Base-by-base conservation (phyloP, 192 early-diverging fungal species). In the Pecoramyces ruminantium region DNA sequence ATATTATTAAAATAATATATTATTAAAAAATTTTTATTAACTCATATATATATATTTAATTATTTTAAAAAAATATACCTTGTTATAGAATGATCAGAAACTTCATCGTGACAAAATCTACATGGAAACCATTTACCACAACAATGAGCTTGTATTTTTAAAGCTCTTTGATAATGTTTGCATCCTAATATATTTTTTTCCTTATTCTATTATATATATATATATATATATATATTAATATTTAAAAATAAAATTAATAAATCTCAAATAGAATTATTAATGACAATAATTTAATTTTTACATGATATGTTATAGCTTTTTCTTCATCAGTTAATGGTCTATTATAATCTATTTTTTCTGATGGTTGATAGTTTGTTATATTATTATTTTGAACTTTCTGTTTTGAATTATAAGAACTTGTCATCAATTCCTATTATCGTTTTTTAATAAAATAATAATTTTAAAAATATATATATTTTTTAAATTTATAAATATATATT, bases 51-150 rank as follows among this genome's bases (percentile, higher is more conserved):
- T 1, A 80, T 86, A 27, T 34, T 40, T 77, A 21, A 67, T 16
- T 29, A 21, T 38, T 25, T 77, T 42, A 27, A n/a, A 6, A 28
- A 3, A n/a, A 39, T 27, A 77, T 89, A 94, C 93, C 94, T 79
- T 78, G 92, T 86, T 82, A 94, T 91, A 42, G 84, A 86, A 86
- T 94, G 93, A 30, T 88, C 87, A 28, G 84, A 87, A 17, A 83
- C 85, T 77, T 92, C 91, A 85, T 93, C 90, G 83, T 94, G 93
- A 85, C 93, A 94, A 82, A 94, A 93, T 17, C 93, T 88, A 82
- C 93, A 94, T 6, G 92, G 80, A 78, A 85, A 86, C 92, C 92
- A 94, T 79, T 86, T 85, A 28, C 88, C 88, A 81, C 93, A 94
- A 83, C 93, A 94, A 38, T 89, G 89, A 12, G 92, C 92, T 81